Base-by-base conservation (phyloP, 768 basidiomycete genomes). In the Lactarius hengduanensis region DNA sequence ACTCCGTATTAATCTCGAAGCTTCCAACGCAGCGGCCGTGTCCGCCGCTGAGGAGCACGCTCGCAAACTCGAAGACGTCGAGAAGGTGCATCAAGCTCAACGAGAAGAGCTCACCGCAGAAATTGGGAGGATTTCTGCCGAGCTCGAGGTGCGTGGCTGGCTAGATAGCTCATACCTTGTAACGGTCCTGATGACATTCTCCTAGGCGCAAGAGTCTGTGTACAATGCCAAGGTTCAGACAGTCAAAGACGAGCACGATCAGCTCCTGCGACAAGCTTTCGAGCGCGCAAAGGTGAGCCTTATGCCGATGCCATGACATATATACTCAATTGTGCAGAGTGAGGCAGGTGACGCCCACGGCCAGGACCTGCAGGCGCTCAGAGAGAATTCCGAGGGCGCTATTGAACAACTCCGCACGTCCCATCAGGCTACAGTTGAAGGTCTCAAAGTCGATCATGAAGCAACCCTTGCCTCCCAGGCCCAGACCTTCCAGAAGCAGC, bases 331-430 rank as follows among this genome's bases (percentile, higher is more conserved):
- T 40, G 45, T 54, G 3, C 40, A 92, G 91, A 79, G 78, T 45
- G 90, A 92, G 74, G 92, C 91, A n/a, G 84, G 84, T 40, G 81
- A 83, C 41, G 77, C 75, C 8, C 93, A 95, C 70, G 73, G 83
- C 34, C 81, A 85, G 71, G 93, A 94, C 71, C 80, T 95, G 7
- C 87, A 90, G 71, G 75, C 78, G 15, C 81, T 95, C 61, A 89
- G 92, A 53, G 81, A 82, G 28, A 82, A 84, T 65, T 91, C 90
- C 0, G 81, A 85, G 67, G 77, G 79, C 3, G 84, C 88, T 2
- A 86, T 90, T 40, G 86, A 87, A 65, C 89, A 93, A 74, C 82
- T 94, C 43, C 84, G 84, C 54, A 73, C 77, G 2, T 83, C 85
- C 41, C 89, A 92, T 72, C 80, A 83, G 69, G 78, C 81, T 26